Base-by-base conservation (phyloP, 2,329 filamentous ascomycete species). In the Colletotrichum tabaci region DNA sequence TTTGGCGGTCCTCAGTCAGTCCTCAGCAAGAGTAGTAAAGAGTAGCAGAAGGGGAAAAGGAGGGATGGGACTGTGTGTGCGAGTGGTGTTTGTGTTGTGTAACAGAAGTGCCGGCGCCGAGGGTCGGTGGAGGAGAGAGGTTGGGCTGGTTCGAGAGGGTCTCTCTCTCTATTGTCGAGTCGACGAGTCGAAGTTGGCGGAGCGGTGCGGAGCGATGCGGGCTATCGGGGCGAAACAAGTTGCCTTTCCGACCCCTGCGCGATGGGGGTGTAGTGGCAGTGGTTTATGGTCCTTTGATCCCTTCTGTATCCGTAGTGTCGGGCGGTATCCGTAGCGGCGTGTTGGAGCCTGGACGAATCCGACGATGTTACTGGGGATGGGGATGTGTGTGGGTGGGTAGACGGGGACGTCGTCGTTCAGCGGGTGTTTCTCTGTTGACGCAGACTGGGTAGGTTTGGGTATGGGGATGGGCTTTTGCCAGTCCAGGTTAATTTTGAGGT, bases 151-250 rank as follows among this genome's bases (percentile, higher is more conserved):
- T 64, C 47, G 64, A 65, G 68, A 65, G 68, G 68, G 68, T 71
- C 68, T 58, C 52, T 53, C 44, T 64, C 30, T 35, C 30, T 35
- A 6, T 30, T 30, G 30, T 71, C 68, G 65, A 71, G 65, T 71
- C 52, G 52, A 60, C 65, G 58, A 68, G 68, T 68, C 65, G 65
- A 71, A 63, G 64, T 60, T 68, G 67, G 30, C 68, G 58, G 68
- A 71, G 68, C 68, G 68, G 65, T 71, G 68, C 68, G 68, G 68
- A 71, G 68, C 68, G 57, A 53, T 46, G 68, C 65, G 68, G 68
- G 68, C 68, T 71, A 62, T 68, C 65, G 68, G 68, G 68, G 68
- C 65, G 65, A 71, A 68, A 71, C 68, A 21, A 71, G 47, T 42
- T 61, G 57, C 49, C 50, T 71, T 61, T 61, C 50, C 13, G 30